Evolutionary conservation across 1,139 yeast species (phyloP).

Genomic region (Protomyces gravidus): DNA sequence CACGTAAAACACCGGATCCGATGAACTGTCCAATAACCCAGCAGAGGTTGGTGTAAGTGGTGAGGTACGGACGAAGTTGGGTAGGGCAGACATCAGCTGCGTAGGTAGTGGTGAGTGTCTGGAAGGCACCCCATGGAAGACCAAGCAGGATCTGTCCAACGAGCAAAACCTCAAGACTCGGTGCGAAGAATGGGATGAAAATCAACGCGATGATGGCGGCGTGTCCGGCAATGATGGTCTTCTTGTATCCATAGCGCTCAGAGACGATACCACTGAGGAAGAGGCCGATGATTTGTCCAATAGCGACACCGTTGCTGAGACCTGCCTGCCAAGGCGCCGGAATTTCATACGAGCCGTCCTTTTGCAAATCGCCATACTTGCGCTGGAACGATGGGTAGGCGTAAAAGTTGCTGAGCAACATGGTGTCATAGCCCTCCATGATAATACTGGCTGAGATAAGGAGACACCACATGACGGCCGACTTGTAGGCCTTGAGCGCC

Average conservation of each 20-base stretch:
- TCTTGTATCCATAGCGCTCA: conserved; percentile 45
- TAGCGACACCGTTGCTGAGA: conserved; percentile 42
- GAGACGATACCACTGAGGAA: conserved; percentile 44
- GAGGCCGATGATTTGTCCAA: conserved; percentile 46
- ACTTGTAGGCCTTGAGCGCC: conserved; percentile 37
- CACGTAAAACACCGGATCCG: conserved; percentile 46
- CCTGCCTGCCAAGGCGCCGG: conserved; percentile 50
- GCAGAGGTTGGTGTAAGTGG: conserved; percentile 47
- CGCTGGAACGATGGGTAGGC: conserved; percentile 46
- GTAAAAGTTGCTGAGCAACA: conserved; percentile 44
- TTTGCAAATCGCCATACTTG: conserved; percentile 39
- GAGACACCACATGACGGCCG: conserved; percentile 49
- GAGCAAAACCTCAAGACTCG: conserved; percentile 42
- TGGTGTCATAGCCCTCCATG: conserved; percentile 50
- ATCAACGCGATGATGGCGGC: conserved; percentile 38
- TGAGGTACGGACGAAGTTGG: conserved; percentile 46
- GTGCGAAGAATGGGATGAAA: conserved; percentile 46
- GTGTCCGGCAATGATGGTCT: conserved; percentile 40
- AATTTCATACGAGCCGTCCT: conserved; percentile 38
- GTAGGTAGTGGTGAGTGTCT: neutral
- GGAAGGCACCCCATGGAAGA: conserved; percentile 37
- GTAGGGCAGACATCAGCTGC: conserved; percentile 48
- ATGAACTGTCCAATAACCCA: conserved; percentile 49
- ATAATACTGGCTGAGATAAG: conserved; percentile 46
- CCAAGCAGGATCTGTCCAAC: conserved; percentile 49